Base-by-base conservation (phyloP, 768 basidiomycete genomes). In the Xerocomus potaroensis region DNA sequence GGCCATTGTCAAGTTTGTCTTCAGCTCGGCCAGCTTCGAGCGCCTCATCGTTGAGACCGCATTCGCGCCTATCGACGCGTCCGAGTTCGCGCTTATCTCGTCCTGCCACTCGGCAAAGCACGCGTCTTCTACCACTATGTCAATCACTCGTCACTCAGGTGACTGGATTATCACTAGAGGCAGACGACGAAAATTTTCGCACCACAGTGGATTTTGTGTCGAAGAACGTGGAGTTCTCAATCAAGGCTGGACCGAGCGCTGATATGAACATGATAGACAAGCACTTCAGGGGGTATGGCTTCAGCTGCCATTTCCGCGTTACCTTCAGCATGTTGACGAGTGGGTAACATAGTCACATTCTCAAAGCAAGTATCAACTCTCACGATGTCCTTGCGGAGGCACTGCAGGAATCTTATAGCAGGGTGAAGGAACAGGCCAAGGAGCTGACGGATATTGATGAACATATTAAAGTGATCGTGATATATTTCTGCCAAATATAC, bases 351-450 rank as follows among this genome's bases (percentile, higher is more conserved):
- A 86, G 86, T 14, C 77, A 73, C 59, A 69, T 74, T 16, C 69
- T 84, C 58, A 90, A 90, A 62, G 84, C 85, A 12, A 78, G 78
- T 31, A 75, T 91, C 45, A 79, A 83, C 50, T 79, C 80, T 11
- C 71, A 76, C 40, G 81, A 90, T 56, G 60, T 55, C 12, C 70
- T 87, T 4, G 83, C 80, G 12, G 70, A 76, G 23, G 86, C 85
- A 0, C 60, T 91, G 12, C 68, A 79, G 45, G 66, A 66, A n/a
- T 72, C 77, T 1, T 81, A 79, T 50, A 48, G 57, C 26, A 70
- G 66, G 43, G 69, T 89, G 16, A 83, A 79, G 56, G 51, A 60
- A n/a, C 72, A 74, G 24, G 67, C 77, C 5, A 67, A 69, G 29
- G 66, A 73, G 44, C 70, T 74, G 33, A 73, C 67, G 21, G 84